Conservation (phyloP, 139 green algal genomes). For the Diplosphaera chodatii region DNA sequence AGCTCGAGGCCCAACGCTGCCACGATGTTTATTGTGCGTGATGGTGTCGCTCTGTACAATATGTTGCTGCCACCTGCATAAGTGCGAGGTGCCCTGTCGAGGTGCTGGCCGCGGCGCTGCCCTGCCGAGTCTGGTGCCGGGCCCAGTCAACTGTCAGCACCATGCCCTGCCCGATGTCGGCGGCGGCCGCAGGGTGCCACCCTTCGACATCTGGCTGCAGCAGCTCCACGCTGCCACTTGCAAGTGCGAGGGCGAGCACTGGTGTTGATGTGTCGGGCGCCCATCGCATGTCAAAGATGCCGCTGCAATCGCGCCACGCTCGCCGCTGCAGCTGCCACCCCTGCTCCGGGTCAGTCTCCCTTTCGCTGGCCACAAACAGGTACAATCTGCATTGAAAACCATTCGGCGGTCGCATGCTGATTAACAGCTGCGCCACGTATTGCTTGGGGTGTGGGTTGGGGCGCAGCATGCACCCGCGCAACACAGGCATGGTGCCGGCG, state of each 20-base stretch:
- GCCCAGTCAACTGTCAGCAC: conserved; percentile 6
- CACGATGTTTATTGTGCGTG: no score
- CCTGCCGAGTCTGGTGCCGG: background rate
- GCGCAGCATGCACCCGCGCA: no score
- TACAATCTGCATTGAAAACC: background rate
- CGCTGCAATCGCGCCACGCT: background rate
- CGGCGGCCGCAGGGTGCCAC: background rate
- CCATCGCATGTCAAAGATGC: conserved; percentile 19
- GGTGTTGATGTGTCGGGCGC: background rate
- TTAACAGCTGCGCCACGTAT: no score
- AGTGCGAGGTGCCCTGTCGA: background rate
- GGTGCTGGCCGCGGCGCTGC: background rate
- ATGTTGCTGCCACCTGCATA: no score
- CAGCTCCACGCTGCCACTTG: conserved; percentile 4
- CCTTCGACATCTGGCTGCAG: background rate
- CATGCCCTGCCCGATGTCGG: conserved; percentile 1
- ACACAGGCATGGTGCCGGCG: background rate
- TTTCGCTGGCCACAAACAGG: background rate
- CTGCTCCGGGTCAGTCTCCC: no score
- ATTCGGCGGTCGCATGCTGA: background rate
- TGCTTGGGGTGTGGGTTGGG: no score
- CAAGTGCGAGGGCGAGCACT: conserved; percentile 3
- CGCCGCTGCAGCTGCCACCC: background rate
- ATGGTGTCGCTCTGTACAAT: no score
- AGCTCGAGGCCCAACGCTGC: background rate